A percentile compares a stretch with the other conserved stretches of the same genome.
phyloP scores from a whole-genome alignment of 2,329 filamentous ascomycete species.

The Exutisphaerella laricina region DNA sequence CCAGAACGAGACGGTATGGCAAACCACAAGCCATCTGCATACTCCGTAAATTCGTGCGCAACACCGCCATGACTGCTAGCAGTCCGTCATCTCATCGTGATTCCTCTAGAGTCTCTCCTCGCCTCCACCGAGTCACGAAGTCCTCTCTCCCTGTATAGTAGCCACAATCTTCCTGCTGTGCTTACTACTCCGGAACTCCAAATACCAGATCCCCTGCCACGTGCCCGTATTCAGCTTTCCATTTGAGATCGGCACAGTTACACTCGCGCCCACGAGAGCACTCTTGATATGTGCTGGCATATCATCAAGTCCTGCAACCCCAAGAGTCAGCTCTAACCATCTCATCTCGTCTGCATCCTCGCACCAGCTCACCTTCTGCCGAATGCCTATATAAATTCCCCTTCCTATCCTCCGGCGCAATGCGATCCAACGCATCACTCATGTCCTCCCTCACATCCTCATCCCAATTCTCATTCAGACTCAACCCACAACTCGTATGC shows the following conservation, averaged over 20 bases:
- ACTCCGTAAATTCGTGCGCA: too few species aligned
- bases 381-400: conserved; percentile 72
- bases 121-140: conserved; percentile 17
- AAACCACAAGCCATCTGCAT: too few species aligned
- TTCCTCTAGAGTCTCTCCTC: too few species aligned
- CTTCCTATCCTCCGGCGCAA: conserved; percentile 71
- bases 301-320: too few species aligned
- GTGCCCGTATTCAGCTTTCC: conserved; percentile 66
- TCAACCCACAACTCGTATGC: conserved; percentile 87
- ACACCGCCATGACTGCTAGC: too few species aligned
- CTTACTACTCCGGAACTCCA: conserved; percentile 75
- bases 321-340: too few species aligned
- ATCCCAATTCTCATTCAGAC: conserved; percentile 89
- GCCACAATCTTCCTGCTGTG: conserved; percentile 80
- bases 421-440: conserved; percentile 86
- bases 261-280: conserved; percentile 78
- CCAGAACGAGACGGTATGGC: too few species aligned
- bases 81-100: too few species aligned
- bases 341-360: conserved; percentile 1
- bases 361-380: conserved; percentile 59
- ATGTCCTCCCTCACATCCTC: conserved; percentile 74
- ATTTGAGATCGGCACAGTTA: conserved; percentile 85
- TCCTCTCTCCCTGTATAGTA: conserved; percentile 84
- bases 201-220: conserved; percentile 91
- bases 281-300: conserved; percentile 98